Conservation (phyloP, 495 filamentous ascomycete genomes). For the Xylaria sp. region DNA sequence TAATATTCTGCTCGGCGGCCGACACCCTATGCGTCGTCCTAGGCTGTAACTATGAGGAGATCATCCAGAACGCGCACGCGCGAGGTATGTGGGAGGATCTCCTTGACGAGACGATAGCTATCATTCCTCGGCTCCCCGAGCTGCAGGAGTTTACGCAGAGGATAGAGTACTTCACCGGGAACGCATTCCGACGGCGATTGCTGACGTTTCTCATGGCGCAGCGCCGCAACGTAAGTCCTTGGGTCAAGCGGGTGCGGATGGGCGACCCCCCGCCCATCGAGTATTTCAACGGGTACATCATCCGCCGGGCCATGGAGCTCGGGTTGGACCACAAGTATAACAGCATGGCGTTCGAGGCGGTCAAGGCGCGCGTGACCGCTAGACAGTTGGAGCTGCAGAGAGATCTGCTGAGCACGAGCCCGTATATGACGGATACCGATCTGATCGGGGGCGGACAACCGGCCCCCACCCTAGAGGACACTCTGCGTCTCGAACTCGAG, state of each 20-base stretch:
- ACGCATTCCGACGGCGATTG: conserved; percentile 54
- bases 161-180: conserved; percentile 60
- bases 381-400: conserved; percentile 27
- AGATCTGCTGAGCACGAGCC: conserved; percentile 34
- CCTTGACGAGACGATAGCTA: conserved; percentile 54
- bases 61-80: conserved; percentile 67
- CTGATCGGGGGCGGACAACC: conserved; percentile 31
- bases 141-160: conserved; percentile 66
- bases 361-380: conserved; percentile 45
- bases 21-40: conserved; percentile 79
- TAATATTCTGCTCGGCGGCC: conserved; percentile 76
- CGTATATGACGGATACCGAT: conserved; percentile 31
- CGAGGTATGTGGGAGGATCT: conserved; percentile 72
- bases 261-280: conserved; percentile 74
- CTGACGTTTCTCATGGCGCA: conserved; percentile 51
- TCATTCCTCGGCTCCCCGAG: conserved; percentile 61
- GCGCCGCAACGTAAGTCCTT: conserved; percentile 59
- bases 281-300: conserved; percentile 83
- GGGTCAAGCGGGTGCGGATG: conserved; percentile 30
- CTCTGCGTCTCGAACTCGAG: background rate
- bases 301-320: conserved; percentile 69
- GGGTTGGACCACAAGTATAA: conserved; percentile 71
- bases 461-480: background rate
- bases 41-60: conserved; percentile 72
- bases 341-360: conserved; percentile 39